Base-by-base conservation (phyloP, 371 early-diverging fungal genomes). In the Chytridiales sp. region DNA sequence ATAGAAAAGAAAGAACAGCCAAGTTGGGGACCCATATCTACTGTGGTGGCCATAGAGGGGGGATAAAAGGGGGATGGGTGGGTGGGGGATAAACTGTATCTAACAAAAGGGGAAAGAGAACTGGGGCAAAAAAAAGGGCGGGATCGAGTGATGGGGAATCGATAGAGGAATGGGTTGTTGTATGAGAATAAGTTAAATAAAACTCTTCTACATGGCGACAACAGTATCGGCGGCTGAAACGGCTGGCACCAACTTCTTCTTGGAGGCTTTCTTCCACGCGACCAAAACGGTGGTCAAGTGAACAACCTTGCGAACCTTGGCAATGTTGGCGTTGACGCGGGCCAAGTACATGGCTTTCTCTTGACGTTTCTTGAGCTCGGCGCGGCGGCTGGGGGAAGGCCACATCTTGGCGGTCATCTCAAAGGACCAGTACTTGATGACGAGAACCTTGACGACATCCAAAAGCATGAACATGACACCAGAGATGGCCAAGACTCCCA, bases 401-500 rank as follows among this genome's bases (percentile, higher is more conserved):
- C 62, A 73, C 32, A 73, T 47, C n/a, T 22, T 52, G 43, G 74
- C 77, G 21, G 77, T 77, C 24, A 75, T 39, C 61, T 76, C 75
- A 56, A 73, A 79, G 30, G 70, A 71, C 93, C 94, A 94, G 64
- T 75, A 59, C 35, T 83, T 81, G 74, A 91, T 82, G 21, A 92
- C 60, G 59, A 76, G 79, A 15, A 91, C 91, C 78, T 92, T 92
- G 74, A 92, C 79, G 22, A 87, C 73, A 68, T 94, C 95, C 44
- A 94, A 77, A 26, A 92, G 47, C 66, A 66, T 62, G 77, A 91
- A 84, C 66, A 84, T 86, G 47, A 69, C 59, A 34, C 64, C 46
- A 34, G 77, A 76, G 54, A 74, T 59, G 53, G 47, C 56, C 24
- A 75, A 27, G 29, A 76, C 72, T 24, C 46, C 51, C 22, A 71